These are phyloP conservation scores for Calvatia gigantea DNA, from an alignment of 768 basidiomycete genomes.

Conservation along the genomic window DNA sequence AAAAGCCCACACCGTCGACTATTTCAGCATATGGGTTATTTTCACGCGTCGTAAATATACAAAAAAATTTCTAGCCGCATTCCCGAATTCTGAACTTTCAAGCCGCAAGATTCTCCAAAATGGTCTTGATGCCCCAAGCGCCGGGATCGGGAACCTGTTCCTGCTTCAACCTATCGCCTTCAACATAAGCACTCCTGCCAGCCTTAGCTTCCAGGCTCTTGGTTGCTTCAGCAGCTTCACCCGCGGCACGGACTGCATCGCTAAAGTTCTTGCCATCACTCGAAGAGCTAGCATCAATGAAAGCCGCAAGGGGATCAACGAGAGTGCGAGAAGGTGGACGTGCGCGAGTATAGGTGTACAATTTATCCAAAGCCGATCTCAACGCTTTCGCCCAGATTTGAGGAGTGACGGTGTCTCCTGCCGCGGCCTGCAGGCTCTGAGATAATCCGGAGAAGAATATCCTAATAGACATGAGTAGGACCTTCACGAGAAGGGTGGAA, in stretches of 20 bases:
- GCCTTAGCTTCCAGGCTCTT: conserved; percentile 78
- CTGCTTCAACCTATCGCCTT: conserved; percentile 56
- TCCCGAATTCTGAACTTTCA: too few species aligned
- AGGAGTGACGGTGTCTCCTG: conserved; percentile 35
- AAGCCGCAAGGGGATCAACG: conserved; percentile 86
- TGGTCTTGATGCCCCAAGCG: conserved; percentile 83
- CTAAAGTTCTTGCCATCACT: conserved; percentile 30
- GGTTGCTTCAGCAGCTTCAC: conserved; percentile 69
- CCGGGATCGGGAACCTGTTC: conserved; percentile 80
- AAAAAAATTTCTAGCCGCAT: too few species aligned
- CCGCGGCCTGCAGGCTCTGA: conserved; percentile 54
- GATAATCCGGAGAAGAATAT: conserved; percentile 91
- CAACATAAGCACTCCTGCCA: conserved; percentile 86
- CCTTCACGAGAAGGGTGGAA: background rate
- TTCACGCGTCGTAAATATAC: too few species aligned
- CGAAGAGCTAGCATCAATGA: conserved; percentile 46
- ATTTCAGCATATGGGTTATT: too few species aligned
- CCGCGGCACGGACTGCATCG: conserved; percentile 57
- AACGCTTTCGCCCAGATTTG: conserved; percentile 63
- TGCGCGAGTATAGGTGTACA: conserved; percentile 85
- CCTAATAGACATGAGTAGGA: conserved; percentile 33
- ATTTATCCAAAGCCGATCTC: conserved; percentile 48
- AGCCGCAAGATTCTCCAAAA: conserved; percentile 52
- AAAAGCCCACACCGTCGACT: background rate
- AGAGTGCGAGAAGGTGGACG: conserved; percentile 89